Percentiles rank a stretch among this genome's conserved stretches.
phyloP scores from a whole-genome alignment of 768 basidiomycete genomes.

The Boletales sp. region DNA sequence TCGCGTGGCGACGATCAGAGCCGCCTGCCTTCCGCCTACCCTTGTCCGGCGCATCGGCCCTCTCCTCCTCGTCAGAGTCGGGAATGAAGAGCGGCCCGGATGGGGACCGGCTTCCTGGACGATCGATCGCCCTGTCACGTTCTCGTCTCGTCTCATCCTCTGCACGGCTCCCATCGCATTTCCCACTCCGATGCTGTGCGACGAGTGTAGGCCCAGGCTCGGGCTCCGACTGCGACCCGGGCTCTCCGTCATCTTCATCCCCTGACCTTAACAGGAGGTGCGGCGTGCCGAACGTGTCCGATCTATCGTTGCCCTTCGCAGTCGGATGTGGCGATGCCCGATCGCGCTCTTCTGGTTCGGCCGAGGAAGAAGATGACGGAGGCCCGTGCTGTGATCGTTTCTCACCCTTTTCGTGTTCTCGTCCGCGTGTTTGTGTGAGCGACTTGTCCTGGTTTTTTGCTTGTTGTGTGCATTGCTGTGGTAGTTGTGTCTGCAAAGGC shows the following conservation, averaged over 20 bases:
- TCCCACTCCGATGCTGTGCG: constrained; percentile 4
- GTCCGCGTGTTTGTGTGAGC: background rate
- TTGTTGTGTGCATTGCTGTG: constrained; percentile 3
- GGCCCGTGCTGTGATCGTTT: background rate
- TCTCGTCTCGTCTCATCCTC: background rate
- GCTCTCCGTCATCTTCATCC: background rate
- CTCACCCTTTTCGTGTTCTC: background rate
- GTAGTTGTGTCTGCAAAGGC: constrained; percentile 15
- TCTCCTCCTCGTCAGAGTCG: constrained; percentile 15
- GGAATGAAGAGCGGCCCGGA: constrained; percentile 28
- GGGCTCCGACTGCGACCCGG: constrained; percentile 2
- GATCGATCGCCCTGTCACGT: background rate
- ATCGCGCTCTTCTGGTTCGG: background rate
- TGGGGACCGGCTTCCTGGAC: constrained; percentile 8
- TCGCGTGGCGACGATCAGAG: background rate
- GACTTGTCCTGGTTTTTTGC: background rate
- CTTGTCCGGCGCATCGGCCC: constrained; percentile 1
- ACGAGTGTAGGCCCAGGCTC: constrained; percentile 20
- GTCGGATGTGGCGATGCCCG: background rate
- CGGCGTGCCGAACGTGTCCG: constrained; percentile 9
- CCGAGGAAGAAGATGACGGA: background rate
- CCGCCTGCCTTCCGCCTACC: background rate
- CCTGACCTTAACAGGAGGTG: background rate
- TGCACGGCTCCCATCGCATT: background rate
- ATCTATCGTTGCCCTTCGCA: background rate